phyloP scores from a whole-genome alignment of 805 yeast species.

The Teunomyces aglyptinius region DNA sequence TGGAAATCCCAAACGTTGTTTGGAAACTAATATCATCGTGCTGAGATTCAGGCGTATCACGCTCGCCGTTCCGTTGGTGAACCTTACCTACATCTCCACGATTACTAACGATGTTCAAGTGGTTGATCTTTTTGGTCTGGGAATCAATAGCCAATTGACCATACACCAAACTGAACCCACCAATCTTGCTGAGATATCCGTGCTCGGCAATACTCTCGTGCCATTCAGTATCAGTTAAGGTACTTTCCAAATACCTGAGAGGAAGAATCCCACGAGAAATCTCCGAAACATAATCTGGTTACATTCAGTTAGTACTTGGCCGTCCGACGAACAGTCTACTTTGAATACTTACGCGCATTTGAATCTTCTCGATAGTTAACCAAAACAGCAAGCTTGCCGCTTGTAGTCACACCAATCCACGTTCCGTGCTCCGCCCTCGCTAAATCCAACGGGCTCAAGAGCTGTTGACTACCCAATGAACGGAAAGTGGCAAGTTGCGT shows the following conservation, averaged over 20 bases:
- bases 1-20: conserved; percentile 59
- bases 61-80: conserved; percentile 14
- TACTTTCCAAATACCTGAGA: conserved; percentile 39
- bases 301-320: conserved; percentile 14
- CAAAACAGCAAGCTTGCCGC: conserved; percentile 65
- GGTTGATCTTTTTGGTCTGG: conserved; percentile 23
- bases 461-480: conserved; percentile 29
- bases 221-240: conserved; percentile 45
- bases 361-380: conserved; percentile 66
- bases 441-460: conserved; percentile 72
- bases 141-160: conserved; percentile 42
- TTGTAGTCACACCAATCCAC: conserved; percentile 76
- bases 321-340: background rate
- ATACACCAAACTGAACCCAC: conserved; percentile 63
- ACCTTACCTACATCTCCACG: conserved; percentile 42
- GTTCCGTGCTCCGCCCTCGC: conserved; percentile 79
- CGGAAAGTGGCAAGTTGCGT: conserved; percentile 57
- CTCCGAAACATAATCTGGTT: conserved; percentile 23
- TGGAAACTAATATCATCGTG: conserved; percentile 19
- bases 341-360: conserved; percentile 2
- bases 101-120: conserved; percentile 49
- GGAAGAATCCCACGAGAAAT: conserved; percentile 57
- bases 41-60: too few relatives aligned
- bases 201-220: background rate
- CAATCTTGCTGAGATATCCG: conserved; percentile 35